Evolutionary conservation across 306 rosid genomes (phyloP), one percentile per base, ranked within the genome.

Genomic region (Dryas octopetala): DNA sequence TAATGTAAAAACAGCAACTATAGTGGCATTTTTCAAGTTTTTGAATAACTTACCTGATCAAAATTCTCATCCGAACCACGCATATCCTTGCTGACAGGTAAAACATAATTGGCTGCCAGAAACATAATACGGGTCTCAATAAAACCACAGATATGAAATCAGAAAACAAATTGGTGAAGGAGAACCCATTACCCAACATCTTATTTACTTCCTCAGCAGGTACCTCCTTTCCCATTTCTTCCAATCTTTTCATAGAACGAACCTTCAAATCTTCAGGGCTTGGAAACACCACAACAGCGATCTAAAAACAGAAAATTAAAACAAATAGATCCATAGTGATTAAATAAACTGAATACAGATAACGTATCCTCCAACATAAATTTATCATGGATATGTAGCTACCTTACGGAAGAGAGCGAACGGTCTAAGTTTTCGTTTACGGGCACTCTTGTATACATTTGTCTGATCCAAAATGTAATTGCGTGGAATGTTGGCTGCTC

Each of bases 401-500:
- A 88, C 88, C 89, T 85, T 89, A 63, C 60, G 71, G 76, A 63
- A 89, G 68, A 41, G 71, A 0, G 82, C 70, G 80, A 89, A 85
- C 41, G 91, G 85, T 67, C 74, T 82, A 68, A 89, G 82, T 80
- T 89, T 85, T 49, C 86, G 86, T 76, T 59, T 87, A 47, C 92
- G 87, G 5, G 89, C 89, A 74, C 45, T 82, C 85, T 76, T 88
- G 82, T 76, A 84, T 63, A 90, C 90, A 82, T 90, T 90, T 77
- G 89, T 86, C 78, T 78, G 89, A 66, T 86, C 92, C 60, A 87
- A 70, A 73, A 89, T 85, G 78, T 89, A 89, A 84, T 89, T 87
- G 63, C 74, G 86, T 54, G 88, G 91, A 28, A 76, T 74, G 10
- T 16, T 82, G 78, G 91, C 84, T 32, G 90, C 91, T 68, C 84